These are phyloP conservation scores for Taphrina deformans DNA, from an alignment of 1,139 yeast species.

Conservation along the genomic window DNA sequence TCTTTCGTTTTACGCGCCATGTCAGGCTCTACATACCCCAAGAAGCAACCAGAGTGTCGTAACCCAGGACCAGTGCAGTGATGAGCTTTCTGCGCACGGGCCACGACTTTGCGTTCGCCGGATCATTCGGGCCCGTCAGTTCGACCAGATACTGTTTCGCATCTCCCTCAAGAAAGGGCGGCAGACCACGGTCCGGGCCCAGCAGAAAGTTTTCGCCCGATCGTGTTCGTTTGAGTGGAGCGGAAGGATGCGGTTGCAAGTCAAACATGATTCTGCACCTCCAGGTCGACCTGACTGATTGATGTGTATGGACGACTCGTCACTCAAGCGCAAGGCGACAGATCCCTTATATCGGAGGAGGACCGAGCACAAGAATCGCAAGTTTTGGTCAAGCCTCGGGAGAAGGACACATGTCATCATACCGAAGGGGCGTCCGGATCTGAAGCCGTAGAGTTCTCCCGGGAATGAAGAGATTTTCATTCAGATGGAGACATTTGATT, in stretches of 20 bases:
- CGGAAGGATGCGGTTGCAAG: conserved; percentile 1
- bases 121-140: conserved; percentile 5
- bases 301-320: too few relatives aligned
- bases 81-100: conserved; percentile 2
- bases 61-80: conserved; percentile 47
- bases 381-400: neutral
- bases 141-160: conserved; percentile 3
- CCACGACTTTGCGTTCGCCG: conserved; percentile 15
- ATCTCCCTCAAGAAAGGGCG: neutral
- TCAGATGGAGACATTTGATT: too few relatives aligned
- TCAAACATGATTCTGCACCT: too few relatives aligned
- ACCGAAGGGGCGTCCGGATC: neutral
- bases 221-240: neutral
- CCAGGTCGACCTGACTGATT: too few relatives aligned
- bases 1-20: too few relatives aligned
- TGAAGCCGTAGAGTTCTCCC: neutral
- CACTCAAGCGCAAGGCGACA: too few relatives aligned
- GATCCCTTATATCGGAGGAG: too few relatives aligned
- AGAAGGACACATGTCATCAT: neutral
- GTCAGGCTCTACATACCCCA: conserved; percentile 57
- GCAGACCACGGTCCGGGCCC: conserved; percentile 13
- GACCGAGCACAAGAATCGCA: neutral
- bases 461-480: too few relatives aligned
- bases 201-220: conserved; percentile 1
- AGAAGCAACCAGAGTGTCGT: conserved; percentile 52